Evolutionary conservation across 2,329 filamentous ascomycete species (phyloP).

Genomic region (Trichoderma gracile): DNA sequence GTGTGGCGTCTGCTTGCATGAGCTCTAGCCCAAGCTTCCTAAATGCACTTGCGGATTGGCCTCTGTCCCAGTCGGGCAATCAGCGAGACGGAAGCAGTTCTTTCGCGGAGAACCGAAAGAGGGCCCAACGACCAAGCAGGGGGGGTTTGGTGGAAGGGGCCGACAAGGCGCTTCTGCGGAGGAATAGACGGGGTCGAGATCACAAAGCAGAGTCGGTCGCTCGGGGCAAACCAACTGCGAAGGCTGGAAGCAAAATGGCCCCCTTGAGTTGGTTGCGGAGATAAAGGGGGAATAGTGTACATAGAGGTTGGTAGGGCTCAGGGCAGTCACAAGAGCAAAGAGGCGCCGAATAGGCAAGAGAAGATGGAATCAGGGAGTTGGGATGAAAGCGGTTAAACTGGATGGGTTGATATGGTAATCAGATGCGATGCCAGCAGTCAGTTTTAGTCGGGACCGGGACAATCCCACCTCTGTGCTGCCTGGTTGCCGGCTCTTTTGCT

Average conservation of each 20-base stretch:
- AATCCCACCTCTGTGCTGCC: neutral
- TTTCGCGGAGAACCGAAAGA: too few relatives aligned
- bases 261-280: neutral
- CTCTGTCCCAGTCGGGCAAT: conserved; percentile 5
- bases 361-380: neutral
- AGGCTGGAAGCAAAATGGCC: neutral
- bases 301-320: neutral
- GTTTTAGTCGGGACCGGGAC: neutral
- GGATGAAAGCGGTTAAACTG: neutral
- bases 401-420: neutral
- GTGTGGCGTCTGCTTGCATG: neutral
- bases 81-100: neutral
- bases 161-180: conserved; percentile 3
- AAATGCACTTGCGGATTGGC: neutral
- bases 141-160: neutral
- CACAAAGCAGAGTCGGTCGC: neutral
- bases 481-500: neutral
- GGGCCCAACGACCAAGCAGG: too few relatives aligned
- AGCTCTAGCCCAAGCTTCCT: neutral
- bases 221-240: neutral
- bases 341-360: neutral
- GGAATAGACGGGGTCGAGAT: neutral
- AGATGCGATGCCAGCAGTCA: neutral
- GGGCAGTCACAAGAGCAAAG: neutral
- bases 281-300: neutral